These are phyloP conservation scores for Ganoderma sinense DNA, from an alignment of 1,284 basidiomycete genomes.

Conservation along the genomic window DNA sequence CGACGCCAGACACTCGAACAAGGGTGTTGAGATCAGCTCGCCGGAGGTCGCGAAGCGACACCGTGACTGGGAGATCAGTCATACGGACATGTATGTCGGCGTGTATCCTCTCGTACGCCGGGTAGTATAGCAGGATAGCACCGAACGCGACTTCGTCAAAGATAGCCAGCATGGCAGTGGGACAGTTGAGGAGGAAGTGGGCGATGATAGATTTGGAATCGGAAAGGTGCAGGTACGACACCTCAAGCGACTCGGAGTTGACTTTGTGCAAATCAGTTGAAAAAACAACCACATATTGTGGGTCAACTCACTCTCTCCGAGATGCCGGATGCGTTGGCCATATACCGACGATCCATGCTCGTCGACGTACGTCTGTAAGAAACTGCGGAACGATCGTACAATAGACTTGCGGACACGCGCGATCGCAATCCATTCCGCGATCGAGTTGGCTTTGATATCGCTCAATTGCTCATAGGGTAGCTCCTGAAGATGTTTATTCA, in stretches of 20 bases:
- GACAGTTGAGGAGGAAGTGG: slow-evolving; percentile 97
- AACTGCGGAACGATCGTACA: slow-evolving; percentile 92
- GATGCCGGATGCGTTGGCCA: slow-evolving; percentile 90
- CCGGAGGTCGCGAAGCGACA: slow-evolving; percentile 92
- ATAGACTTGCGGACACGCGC: slow-evolving; percentile 92
- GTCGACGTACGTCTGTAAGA: slow-evolving; percentile 96
- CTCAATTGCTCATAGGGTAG: slow-evolving; percentile 95
- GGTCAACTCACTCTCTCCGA: slow-evolving; percentile 87
- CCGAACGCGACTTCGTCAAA: slow-evolving; percentile 97
- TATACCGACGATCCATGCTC: slow-evolving; percentile 93
- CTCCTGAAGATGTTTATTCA: slow-evolving; percentile 61
- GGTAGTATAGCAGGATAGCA: slow-evolving; percentile 95
- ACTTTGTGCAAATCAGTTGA: slow-evolving; percentile 52
- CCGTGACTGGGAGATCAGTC: slow-evolving; percentile 90
- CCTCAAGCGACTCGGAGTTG: slow-evolving; percentile 97
- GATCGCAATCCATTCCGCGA: slow-evolving; percentile 96
- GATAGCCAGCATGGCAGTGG: slow-evolving; percentile 90
- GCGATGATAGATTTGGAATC: slow-evolving; percentile 94
- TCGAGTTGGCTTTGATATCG: slow-evolving; percentile 97
- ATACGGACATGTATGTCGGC: slow-evolving; percentile 98
- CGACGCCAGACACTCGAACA: slow-evolving; percentile 96
- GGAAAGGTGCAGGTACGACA: slow-evolving; percentile 93
- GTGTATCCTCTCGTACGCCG: slow-evolving; percentile 96
- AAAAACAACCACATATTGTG: not conserved
- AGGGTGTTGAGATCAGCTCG: slow-evolving; percentile 94